These are phyloP conservation scores for Lentinula aciculospora DNA, from an alignment of 768 basidiomycete genomes.

Conservation along the genomic window DNA sequence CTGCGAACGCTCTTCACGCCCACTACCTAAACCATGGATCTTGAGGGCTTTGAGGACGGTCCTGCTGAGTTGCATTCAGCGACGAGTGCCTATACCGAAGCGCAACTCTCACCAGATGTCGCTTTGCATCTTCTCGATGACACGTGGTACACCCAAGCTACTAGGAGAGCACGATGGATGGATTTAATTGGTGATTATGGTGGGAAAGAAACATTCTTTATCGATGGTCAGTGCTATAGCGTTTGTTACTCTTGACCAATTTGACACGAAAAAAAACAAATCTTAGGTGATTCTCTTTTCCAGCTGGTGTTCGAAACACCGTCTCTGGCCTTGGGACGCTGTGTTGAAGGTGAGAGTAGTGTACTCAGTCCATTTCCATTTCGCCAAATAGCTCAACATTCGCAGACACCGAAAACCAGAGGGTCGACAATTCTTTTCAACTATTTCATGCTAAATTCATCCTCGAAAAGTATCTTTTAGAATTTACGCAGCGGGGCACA, in stretches of 20 bases:
- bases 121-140: conserved; percentile 26
- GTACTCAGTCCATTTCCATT: neutral
- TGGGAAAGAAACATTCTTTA: conserved; percentile 57
- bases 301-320: conserved; percentile 55
- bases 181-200: conserved; percentile 70
- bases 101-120: neutral
- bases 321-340: conserved; percentile 49
- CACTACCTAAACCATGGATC: neutral
- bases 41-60: neutral
- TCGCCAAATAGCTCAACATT: neutral
- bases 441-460: neutral
- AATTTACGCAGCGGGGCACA: neutral
- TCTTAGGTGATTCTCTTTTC: conserved; percentile 54
- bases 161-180: conserved; percentile 49
- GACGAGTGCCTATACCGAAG: neutral
- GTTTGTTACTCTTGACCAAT: neutral
- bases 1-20: neutral
- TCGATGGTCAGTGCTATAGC: conserved; percentile 43
- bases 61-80: neutral
- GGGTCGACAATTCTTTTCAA: neutral
- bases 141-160: conserved; percentile 31
- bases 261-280: neutral
- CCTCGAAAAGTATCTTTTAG: neutral
- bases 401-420: neutral
- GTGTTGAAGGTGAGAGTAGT: conserved; percentile 27